Percentiles rank a stretch among this genome's conserved stretches.
phyloP scores from a whole-genome alignment of 768 basidiomycete species.

The Asterophora parasitica region DNA sequence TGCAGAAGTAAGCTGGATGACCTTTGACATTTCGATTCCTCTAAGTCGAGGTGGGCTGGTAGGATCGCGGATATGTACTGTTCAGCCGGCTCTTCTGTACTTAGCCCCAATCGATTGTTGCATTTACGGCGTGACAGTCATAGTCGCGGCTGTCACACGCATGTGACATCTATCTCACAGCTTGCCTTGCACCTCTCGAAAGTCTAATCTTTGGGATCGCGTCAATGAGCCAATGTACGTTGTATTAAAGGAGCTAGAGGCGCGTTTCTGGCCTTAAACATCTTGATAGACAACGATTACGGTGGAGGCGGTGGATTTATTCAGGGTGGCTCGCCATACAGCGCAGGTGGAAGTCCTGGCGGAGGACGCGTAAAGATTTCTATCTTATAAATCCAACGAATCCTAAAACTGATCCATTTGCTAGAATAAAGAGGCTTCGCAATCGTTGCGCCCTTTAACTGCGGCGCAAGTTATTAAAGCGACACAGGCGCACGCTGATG shows the following conservation, averaged over 20 bases:
- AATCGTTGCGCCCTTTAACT: conserved; percentile 62
- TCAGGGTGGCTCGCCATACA: conserved; percentile 56
- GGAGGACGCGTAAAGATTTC: conserved; percentile 36
- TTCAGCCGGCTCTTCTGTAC: too few species aligned
- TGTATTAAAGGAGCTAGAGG: neutral
- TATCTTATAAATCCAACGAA: neutral
- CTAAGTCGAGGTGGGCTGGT: neutral
- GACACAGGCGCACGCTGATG: conserved; percentile 80
- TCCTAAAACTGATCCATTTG: neutral
- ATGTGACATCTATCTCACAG: conserved; percentile 1
- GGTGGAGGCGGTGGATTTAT: conserved; percentile 54
- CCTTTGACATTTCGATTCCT: conserved; percentile 15
- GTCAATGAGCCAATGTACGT: conserved; percentile 43
- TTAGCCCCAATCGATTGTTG: too few species aligned
- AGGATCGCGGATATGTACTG: too few species aligned
- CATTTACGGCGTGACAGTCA: neutral
- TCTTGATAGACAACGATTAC: conserved; percentile 35
- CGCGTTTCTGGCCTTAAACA: conserved; percentile 5
- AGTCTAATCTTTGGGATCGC: neutral
- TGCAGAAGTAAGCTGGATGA: conserved; percentile 18
- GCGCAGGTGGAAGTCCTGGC: conserved; percentile 56
- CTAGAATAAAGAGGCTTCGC: conserved; percentile 35
- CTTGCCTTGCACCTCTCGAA: neutral
- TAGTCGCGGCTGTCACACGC: conserved; percentile 12
- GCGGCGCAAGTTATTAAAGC: conserved; percentile 72